A percentile compares a stretch with the other conserved stretches of the same genome.
Evolutionary conservation across 192 early-diverging fungal genomes (phyloP).

Genomic region (Coemansia aciculifera): DNA sequence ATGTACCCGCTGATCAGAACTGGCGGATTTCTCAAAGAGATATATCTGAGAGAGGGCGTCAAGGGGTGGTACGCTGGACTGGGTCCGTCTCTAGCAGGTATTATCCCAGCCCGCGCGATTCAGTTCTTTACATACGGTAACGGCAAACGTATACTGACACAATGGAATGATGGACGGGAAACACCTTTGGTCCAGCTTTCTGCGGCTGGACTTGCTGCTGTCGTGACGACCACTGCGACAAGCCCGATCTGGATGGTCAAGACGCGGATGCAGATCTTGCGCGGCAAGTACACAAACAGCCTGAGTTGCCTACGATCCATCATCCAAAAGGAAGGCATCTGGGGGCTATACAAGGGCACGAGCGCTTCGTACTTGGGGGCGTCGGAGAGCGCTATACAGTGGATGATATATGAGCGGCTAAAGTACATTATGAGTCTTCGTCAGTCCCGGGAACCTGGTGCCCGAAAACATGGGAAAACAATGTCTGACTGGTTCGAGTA

Average conservation of each 20-base stretch:
- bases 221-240: constrained; percentile 78
- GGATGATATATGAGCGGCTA: constrained; percentile 93
- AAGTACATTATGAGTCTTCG: constrained; percentile 58
- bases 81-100: constrained; percentile 88
- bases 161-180: constrained; percentile 75
- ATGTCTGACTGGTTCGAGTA: constrained; percentile 76
- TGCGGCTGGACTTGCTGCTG: constrained; percentile 71
- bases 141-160: constrained; percentile 77
- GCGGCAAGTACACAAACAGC: constrained; percentile 71
- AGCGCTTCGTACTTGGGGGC: constrained; percentile 89
- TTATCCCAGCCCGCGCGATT: constrained; percentile 93
- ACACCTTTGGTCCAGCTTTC: constrained; percentile 77
- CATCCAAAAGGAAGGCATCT: constrained; percentile 75
- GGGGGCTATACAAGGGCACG: constrained; percentile 86
- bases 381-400: constrained; percentile 90
- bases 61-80: constrained; percentile 91
- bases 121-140: constrained; percentile 93
- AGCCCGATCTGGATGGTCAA: constrained; percentile 99
- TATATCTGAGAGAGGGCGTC: constrained; percentile 75
- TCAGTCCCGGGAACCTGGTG: background rate
- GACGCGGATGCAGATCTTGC: constrained; percentile 90
- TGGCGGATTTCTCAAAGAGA: constrained; percentile 49
- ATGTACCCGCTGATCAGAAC: constrained; percentile 39
- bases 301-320: constrained; percentile 72
- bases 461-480: constrained; percentile 34